Conservation (phyloP, 352 stramenopile genomes). For the Globisporangium okanoganense region DNA sequence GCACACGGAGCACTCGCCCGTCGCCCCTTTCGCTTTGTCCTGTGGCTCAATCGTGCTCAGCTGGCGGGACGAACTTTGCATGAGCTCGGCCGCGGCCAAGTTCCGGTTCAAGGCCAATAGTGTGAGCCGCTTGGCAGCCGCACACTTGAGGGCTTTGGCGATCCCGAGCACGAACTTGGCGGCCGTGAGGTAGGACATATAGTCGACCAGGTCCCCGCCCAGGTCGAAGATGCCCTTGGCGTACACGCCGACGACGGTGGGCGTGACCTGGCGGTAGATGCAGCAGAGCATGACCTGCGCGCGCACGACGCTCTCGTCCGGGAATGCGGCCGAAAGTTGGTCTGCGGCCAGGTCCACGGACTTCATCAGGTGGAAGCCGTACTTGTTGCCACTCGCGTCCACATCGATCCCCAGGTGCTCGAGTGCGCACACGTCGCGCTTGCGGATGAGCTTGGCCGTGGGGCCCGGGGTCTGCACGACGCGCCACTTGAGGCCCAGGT, state of each 20-base stretch:
- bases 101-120: slow-evolving; percentile 3
- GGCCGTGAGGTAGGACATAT: slow-evolving; percentile 10
- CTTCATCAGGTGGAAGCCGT: slow-evolving; percentile 24
- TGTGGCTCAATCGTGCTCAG: not conserved
- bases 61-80: not conserved
- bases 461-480: slow-evolving; percentile 22
- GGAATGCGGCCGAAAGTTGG: not conserved
- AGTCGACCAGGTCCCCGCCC: slow-evolving; percentile 9
- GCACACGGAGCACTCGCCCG: slow-evolving; percentile 1
- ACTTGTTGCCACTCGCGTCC: slow-evolving; percentile 30
- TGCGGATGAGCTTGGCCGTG: slow-evolving; percentile 25
- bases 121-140: slow-evolving; percentile 14
- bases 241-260: slow-evolving; percentile 6
- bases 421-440: slow-evolving; percentile 44
- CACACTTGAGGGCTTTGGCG: slow-evolving; percentile 15
- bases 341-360: not conserved
- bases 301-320: slow-evolving; percentile 2
- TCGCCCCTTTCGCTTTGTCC: slow-evolving; percentile 5
- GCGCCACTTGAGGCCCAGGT: slow-evolving; percentile 50
- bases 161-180: slow-evolving; percentile 13
- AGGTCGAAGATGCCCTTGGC: slow-evolving; percentile 15
- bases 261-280: slow-evolving; percentile 13
- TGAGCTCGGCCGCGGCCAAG: not conserved
- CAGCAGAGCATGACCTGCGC: slow-evolving; percentile 13
- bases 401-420: slow-evolving; percentile 37